phyloP scores from a whole-genome alignment of 2,329 filamentous ascomycete species.

The Ophiostoma ulmi region DNA sequence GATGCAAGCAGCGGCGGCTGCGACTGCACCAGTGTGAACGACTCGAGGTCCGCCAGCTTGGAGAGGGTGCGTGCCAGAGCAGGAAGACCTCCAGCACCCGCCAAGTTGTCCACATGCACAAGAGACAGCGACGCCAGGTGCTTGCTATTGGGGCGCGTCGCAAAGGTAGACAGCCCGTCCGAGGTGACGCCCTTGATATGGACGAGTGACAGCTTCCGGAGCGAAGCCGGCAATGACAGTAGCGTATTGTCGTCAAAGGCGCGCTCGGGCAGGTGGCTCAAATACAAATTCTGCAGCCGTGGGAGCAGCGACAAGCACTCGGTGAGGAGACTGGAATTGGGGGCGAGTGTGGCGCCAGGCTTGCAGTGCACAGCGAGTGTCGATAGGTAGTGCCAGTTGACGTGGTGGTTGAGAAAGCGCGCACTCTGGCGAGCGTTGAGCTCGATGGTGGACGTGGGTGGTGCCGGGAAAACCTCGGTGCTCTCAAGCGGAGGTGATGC shows the following conservation, averaged over 20 bases:
- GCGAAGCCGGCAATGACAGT: constrained; percentile 46
- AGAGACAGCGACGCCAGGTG: constrained; percentile 49
- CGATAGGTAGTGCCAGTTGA: constrained; percentile 51
- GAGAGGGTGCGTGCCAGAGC: constrained; percentile 56
- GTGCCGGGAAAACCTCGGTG: too few species aligned
- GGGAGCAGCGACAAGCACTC: constrained; percentile 51
- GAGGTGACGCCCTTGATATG: constrained; percentile 53
- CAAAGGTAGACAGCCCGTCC: constrained; percentile 52
- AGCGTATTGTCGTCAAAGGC: constrained; percentile 55
- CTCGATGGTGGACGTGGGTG: not conserved
- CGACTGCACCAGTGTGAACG: constrained; percentile 49
- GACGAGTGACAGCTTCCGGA: constrained; percentile 52
- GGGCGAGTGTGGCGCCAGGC: constrained; percentile 50
- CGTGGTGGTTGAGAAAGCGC: constrained; percentile 41
- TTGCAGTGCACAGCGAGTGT: constrained; percentile 56
- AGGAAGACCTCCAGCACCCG: constrained; percentile 44
- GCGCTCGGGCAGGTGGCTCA: constrained; percentile 52
- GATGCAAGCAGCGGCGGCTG: constrained; percentile 51
- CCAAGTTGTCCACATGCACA: constrained; percentile 47
- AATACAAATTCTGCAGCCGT: constrained; percentile 52
- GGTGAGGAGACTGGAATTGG: constrained; percentile 46
- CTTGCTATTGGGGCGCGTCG: constrained; percentile 42
- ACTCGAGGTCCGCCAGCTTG: constrained; percentile 45
- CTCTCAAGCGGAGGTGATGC: not conserved
- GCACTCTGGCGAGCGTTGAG: constrained; percentile 38